phyloP scores from a whole-genome alignment of 2,329 filamentous ascomycete species.

The Pseudopithomyces chartarum region DNA sequence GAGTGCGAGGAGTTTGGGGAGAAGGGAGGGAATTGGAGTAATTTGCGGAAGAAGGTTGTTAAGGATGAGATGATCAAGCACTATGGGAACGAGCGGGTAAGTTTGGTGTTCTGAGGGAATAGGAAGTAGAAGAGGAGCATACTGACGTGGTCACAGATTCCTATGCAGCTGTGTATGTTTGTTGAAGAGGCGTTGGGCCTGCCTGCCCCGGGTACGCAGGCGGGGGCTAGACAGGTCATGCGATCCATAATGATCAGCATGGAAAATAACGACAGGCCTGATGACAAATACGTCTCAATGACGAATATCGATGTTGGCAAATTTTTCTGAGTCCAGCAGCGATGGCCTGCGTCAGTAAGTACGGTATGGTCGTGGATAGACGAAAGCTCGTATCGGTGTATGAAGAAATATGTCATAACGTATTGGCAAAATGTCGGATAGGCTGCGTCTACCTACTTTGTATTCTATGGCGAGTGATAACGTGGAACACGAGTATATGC shows the following conservation, averaged over 20 bases:
- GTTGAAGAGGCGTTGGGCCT: constrained; percentile 23
- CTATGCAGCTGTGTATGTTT: constrained; percentile 36
- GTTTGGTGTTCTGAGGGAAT: not conserved
- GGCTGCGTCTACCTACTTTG: too few species aligned
- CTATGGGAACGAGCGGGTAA: constrained; percentile 21
- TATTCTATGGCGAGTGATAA: too few species aligned
- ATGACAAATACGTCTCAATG: not conserved
- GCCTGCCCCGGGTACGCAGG: constrained; percentile 17
- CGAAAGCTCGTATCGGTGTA: too few species aligned
- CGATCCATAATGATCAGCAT: constrained; percentile 21
- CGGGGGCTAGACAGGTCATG: constrained; percentile 21
- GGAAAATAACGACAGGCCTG: constrained; percentile 15
- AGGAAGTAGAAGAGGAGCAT: too few species aligned
- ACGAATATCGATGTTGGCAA: not conserved
- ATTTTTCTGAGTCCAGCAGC: not conserved
- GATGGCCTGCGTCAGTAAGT: too few species aligned
- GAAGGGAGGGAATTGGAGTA: constrained; percentile 21
- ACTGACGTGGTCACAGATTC: constrained; percentile 10
- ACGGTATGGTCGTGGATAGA: too few species aligned
- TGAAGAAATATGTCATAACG: too few species aligned
- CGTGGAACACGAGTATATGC: too few species aligned
- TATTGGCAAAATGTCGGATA: too few species aligned
- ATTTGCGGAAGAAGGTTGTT: constrained; percentile 14
- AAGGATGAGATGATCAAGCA: constrained; percentile 26
- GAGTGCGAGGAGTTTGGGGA: constrained; percentile 26